Evolutionary conservation across 163 green algal genomes (phyloP).

Genomic region (Scenedesmus sp.): DNA sequence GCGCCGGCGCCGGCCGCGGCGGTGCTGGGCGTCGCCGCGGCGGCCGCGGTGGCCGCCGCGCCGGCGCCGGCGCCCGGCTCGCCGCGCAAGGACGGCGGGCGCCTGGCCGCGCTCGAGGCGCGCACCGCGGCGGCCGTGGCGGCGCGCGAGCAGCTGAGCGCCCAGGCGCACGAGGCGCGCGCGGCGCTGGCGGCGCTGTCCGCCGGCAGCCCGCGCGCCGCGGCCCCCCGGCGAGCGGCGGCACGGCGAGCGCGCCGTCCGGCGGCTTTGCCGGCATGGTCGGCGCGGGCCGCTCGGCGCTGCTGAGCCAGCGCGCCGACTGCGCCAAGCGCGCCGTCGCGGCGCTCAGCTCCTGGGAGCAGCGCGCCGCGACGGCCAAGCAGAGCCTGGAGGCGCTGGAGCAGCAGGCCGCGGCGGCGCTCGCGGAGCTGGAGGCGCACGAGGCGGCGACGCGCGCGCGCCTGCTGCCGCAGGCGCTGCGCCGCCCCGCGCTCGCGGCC

Average conservation of each 20-base stretch:
- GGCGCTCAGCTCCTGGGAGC: conserved; percentile 28
- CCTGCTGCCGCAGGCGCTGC: conserved; percentile 4
- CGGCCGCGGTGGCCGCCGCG: not conserved
- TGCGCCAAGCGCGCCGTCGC: not conserved
- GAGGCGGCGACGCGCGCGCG: not conserved
- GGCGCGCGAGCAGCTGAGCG: conserved; percentile 2
- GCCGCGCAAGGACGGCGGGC: not conserved
- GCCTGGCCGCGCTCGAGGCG: conserved; percentile 13
- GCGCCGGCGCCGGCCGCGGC: not conserved
- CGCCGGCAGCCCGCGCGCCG: not conserved
- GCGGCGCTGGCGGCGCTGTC: not conserved
- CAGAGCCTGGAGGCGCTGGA: conserved; percentile 5
- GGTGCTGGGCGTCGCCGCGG: not conserved
- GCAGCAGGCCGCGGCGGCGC: conserved; percentile 24
- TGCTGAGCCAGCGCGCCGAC: conserved; percentile 13
- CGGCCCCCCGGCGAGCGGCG: not conserved
- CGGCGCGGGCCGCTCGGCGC: too few species aligned
- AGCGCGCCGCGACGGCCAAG: conserved; percentile 8
- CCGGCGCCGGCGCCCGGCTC: not conserved
- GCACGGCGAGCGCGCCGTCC: too few species aligned
- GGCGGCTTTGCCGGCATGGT: too few species aligned
- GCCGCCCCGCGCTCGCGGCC: too few species aligned
- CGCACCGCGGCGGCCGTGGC: conserved; percentile 29
- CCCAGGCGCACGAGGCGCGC: conserved; percentile 3
- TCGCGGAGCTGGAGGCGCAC: conserved; percentile 26